Base-by-base conservation (phyloP, 805 yeast species). In the Lachancea dasiensis region DNA sequence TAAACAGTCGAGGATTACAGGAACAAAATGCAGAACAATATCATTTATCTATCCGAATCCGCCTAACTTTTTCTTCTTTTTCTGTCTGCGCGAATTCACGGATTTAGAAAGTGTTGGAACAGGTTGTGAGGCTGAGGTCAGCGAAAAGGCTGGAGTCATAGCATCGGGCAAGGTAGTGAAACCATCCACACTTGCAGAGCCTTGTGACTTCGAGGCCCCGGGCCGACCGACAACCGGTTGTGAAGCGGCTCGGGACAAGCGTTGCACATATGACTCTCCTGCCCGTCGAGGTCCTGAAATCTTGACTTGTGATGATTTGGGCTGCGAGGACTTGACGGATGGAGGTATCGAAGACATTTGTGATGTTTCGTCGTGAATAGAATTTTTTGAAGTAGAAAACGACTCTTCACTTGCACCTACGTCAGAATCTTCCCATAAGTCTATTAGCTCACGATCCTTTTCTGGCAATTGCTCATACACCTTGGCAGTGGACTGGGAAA, bases 31-130 rank as follows among this genome's bases (percentile, higher is more conserved):
- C n/a, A n/a, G n/a, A n/a, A n/a, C n/a, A 14, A 17, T 14, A 18
- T 5, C 10, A 13, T 10, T 13, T 18, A 11, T 14, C 33, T 49
- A 72, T 19, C 68, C 70, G 54, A 74, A 73, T 3, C 79, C 79
- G 11, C 75, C 67, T 40, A 67, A 64, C 45, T 63, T 67, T 51
- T 67, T 70, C 60, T 68, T 71, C 48, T 57, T 61, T 40, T 54
- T 58, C 4, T 41, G 31, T 15, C 48, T 34, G 22, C 44, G 49
- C 24, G 44, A 40, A 32, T 37, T 40, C 34, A 45, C 51, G 15
- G 54, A 46, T 30, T 46, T 50, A 7, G 54, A 49, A 6, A 42
- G 23, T 14, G 46, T 39, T 5, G 52, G 39, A 3, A 48, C 29
- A 1, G 49, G 39, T 34, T 52, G 57, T 47, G 42, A 31, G 3